phyloP scores from a whole-genome alignment of 2,329 filamentous ascomycete genomes.

The Phialophora chinensis region DNA sequence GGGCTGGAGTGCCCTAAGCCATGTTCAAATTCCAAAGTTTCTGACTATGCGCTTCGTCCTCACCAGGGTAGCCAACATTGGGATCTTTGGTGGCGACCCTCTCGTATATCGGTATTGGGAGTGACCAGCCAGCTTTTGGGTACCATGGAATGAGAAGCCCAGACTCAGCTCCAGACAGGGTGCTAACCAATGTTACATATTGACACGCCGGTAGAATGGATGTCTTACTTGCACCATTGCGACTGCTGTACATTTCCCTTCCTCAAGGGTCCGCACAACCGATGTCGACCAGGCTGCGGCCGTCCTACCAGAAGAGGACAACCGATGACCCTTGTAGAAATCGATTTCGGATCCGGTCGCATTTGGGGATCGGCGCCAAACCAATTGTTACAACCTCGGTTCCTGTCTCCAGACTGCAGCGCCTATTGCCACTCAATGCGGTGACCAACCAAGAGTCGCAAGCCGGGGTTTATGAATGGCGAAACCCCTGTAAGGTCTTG shows the following conservation, averaged over 20 bases:
- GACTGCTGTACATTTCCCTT: not conserved
- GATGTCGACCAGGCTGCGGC: too few species aligned
- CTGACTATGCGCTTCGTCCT: too few species aligned
- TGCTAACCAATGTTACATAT: not conserved
- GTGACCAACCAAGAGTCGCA: not conserved
- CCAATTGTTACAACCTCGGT: not conserved
- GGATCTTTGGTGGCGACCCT: not conserved
- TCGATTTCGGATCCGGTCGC: slow-evolving; percentile 1
- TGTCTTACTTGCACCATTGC: not conserved
- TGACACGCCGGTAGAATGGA: not conserved
- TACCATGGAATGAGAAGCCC: not conserved
- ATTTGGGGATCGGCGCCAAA: not conserved
- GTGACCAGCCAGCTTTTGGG: not conserved
- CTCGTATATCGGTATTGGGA: not conserved
- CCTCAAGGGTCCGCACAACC: not conserved
- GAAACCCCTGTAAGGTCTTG: not conserved
- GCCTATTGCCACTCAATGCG: not conserved
- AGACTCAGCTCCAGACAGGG: not conserved
- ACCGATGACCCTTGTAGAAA: not conserved
- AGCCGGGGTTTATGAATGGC: not conserved
- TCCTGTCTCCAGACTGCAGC: not conserved
- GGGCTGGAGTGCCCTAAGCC: too few species aligned
- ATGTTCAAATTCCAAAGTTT: too few species aligned
- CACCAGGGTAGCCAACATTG: too few species aligned
- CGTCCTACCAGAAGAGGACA: too few species aligned